Evolutionary conservation across 2,329 filamentous ascomycete species (phyloP), one percentile per base, ranked within the genome.

Genomic region (Fusarium solani-melongenae): DNA sequence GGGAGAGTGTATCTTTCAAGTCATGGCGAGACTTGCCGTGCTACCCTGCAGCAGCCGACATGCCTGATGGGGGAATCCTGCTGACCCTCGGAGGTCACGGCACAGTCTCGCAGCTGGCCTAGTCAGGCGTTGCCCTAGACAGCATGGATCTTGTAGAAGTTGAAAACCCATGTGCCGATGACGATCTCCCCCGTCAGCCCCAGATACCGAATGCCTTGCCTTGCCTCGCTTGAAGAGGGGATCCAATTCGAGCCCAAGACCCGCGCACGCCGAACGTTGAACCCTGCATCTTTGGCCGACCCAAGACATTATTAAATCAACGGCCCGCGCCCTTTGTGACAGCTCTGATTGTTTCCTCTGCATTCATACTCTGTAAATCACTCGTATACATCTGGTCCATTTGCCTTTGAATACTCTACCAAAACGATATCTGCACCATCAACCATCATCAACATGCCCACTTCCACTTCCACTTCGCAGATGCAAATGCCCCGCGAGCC

Each of bases 401-500:
- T 3, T 14, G 12, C 12, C 33, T 15, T 20, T 10, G 15, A 8
- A 5, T 20, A 15, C 36, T 64, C 29, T 22, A 17, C 15, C 5
- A 56, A 20, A 20, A 66, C 33, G 17, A 46, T 36, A 39, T 29
- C 44, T 41, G 17, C 4, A 27, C 31, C 15, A 14, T n/a, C 33
- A 24, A 46, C 22, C 29, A 55, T 7, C 51, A 27, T 33, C 62
- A 73, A 68, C 3, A 77, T 76, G 76, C 69, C 73, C 41, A 62
- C 74, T 59, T 51, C 73, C 44, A 39, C 67, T 41, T 66, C 46
- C 5, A 44, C 67, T 41, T 66, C 39, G 12, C 53, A 72, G 55
- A 71, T 72, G 60, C 81, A 82, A 63, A 81, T 82, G 78, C 76
- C 78, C 68, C 73, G 72, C 60, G 78, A 82, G 75, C 81, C 81